Evolutionary conservation across 1,139 yeast species (phyloP), one percentile per base, ranked within the genome.

Genomic region (Saccharomyces hybrid): DNA sequence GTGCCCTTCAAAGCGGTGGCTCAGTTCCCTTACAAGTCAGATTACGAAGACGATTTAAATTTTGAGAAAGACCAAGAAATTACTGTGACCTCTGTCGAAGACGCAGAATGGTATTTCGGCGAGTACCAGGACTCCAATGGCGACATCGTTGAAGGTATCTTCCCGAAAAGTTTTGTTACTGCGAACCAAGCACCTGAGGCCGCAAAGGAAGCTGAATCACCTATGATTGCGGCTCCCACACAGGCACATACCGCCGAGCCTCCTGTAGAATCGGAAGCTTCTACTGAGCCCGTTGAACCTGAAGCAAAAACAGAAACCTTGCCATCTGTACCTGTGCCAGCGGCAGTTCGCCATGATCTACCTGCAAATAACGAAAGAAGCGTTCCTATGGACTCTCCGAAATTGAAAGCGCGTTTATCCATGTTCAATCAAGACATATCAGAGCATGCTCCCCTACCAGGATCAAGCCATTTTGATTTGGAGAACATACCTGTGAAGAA

Each of bases 81-180:
- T 58, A 79, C 82, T 5, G 96, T 93, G 21, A 81, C 84, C 2
- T 81, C 80, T 29, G 76, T 87, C 57, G 96, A 89, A 64, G 97
- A 90, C 66, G 95, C 82, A 7, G 96, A 91, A 60, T 93, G 99
- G 99, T 86, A 80, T 66, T 75, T 80, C 47, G 99, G 99, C 1
- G 74, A 77, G 12, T 84, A 78, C 62, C 73, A 73, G 19, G 82
- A 79, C 50, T 55, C 60, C 3, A 64, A 64, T 29, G 80, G 80
- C 9, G 62, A 58, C 11, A 54, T 63, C 9, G 71, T 74, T 55
- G 70, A 78, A 42, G 99, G 99, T 7, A 85, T 91, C 75, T 93
- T 93, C 64, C 99, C 99, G 6, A 83, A 81, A 69, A 84, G 83
- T 67, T 93, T 88, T 73, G 98, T 93, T 4, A 82, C 82, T 57